Percentiles rank a stretch among this genome's conserved stretches.
phyloP scores from a whole-genome alignment of 1,139 yeast species.

The Nakaseomyces sp. region DNA sequence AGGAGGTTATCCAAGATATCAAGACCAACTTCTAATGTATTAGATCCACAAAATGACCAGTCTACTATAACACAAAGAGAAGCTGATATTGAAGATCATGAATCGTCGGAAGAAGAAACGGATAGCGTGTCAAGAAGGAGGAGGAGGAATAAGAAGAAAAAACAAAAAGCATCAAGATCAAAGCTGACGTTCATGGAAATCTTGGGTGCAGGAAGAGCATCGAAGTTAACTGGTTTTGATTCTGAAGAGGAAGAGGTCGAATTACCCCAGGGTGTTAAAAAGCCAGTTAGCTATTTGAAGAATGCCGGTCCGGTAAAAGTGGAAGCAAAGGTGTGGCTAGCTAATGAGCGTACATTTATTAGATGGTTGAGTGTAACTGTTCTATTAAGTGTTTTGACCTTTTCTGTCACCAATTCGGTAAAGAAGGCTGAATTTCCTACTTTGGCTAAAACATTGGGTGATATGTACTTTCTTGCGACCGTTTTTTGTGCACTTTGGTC shows the following conservation, averaged over 20 bases:
- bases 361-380: conserved; percentile 94
- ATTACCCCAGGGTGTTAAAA: conserved; percentile 80
- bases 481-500: conserved; percentile 87
- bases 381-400: conserved; percentile 75
- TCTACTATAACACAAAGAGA: conserved; percentile 24
- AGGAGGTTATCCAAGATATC: conserved; percentile 28
- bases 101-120: conserved; percentile 36
- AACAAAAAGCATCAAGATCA: conserved; percentile 11
- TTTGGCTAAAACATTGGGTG: conserved; percentile 60
- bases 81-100: conserved; percentile 39
- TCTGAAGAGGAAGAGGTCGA: conserved; percentile 84
- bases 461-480: conserved; percentile 70
- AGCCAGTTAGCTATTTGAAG: conserved; percentile 70
- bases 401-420: conserved; percentile 74
- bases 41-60: background rate
- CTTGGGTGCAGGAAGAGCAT: conserved; percentile 27
- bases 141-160: conserved; percentile 9
- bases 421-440: conserved; percentile 48
- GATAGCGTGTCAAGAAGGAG: conserved; percentile 10
- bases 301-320: conserved; percentile 88
- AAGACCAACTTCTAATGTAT: conserved; percentile 9
- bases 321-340: conserved; percentile 97
- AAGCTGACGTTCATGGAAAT: conserved; percentile 25
- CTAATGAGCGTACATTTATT: conserved; percentile 93
- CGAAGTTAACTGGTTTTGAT: conserved; percentile 49